Base-by-base conservation (phyloP, 2,329 filamentous ascomycete species). In the Pezicula neosporulosa region DNA sequence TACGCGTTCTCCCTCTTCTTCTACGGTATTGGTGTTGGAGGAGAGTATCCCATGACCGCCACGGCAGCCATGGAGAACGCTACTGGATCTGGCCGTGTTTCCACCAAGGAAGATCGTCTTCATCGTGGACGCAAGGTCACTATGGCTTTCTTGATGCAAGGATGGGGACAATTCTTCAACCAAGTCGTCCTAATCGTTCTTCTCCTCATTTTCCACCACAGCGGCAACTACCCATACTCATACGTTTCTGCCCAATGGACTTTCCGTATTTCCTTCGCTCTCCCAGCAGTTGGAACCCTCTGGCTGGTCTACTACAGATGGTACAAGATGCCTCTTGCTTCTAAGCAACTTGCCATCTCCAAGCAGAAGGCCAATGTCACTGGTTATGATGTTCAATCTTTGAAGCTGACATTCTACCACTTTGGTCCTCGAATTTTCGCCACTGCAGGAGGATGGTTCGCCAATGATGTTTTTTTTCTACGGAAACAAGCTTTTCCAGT, bases 381-480 rank as follows among this genome's bases (percentile, higher is more conserved):
- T 6, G 93, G 93, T 51, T 97, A 97, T 75, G 93, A 97, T 65
- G 76, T 89, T n/a, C 74, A 86, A 62, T 95, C 93, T 27, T 78
- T 97, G 49, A 81, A 81, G 60, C 76, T 90, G 63, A 93, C 90
- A 43, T 83, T 92, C 72, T 81, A 73, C 51, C 84, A 95, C 75
- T 97, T 97, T 60, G 90, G 91, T 44, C 87, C 88, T 48, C 90
- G 93, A 60, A 74, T 97, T 21, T 66, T 96, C 18, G 93, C 93
- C 46, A 97, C 93, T 18, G 85, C 92, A 10, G 89, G 89, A 51
- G 82, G 85, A 35, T 97, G 93, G 93, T 97, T 93, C 72, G 89
- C 86, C 75, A 97, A 97, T 71, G 93, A 97, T 66, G 87, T 97
- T 60, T 97, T 97, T 97, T 80, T 97, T 97, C 78, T 97, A 97